phyloP scores from a whole-genome alignment of 495 filamentous ascomycete genomes.

The Penicillium parvum region DNA sequence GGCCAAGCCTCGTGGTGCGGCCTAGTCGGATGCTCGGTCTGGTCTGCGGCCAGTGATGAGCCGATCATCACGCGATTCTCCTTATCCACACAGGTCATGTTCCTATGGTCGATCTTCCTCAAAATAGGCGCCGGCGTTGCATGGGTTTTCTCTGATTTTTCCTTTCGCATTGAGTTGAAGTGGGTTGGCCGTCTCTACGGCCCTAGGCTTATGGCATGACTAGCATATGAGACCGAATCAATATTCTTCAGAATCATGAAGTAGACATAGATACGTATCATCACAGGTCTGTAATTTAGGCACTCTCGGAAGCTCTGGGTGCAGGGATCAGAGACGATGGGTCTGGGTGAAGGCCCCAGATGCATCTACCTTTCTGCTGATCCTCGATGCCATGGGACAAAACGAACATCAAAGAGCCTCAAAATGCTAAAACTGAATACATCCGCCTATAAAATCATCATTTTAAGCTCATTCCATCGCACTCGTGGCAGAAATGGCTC shows the following conservation, averaged over 20 bases:
- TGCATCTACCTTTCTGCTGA: slow-evolving; percentile 3
- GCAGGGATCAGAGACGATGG: slow-evolving; percentile 13
- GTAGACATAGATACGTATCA: too few species aligned
- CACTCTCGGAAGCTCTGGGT: too few species aligned
- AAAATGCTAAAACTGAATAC: background rate
- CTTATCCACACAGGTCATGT: background rate
- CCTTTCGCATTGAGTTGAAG: background rate
- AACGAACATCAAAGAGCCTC: background rate
- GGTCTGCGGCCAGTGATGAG: background rate
- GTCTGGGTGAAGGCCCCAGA: background rate
- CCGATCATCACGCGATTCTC: background rate
- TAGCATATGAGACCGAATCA: too few species aligned
- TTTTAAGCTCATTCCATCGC: background rate
- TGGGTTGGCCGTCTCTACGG: slow-evolving; percentile 3
- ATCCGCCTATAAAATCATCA: background rate
- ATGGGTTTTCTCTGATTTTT: slow-evolving; percentile 5
- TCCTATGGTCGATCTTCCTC: slow-evolving; percentile 1
- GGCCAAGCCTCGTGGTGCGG: slow-evolving; percentile 73
- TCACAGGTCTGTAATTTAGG: too few species aligned
- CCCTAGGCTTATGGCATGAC: slow-evolving; percentile 5
- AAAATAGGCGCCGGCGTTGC: slow-evolving; percentile 7
- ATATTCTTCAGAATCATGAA: too few species aligned
- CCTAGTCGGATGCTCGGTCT: slow-evolving; percentile 22
- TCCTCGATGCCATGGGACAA: slow-evolving; percentile 4
- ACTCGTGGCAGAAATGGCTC: too few species aligned